Percentiles rank a stretch among this genome's conserved stretches.
Evolutionary conservation across 306 rosid species (phyloP).

Genomic region (Lithocarpus polystachyus): DNA sequence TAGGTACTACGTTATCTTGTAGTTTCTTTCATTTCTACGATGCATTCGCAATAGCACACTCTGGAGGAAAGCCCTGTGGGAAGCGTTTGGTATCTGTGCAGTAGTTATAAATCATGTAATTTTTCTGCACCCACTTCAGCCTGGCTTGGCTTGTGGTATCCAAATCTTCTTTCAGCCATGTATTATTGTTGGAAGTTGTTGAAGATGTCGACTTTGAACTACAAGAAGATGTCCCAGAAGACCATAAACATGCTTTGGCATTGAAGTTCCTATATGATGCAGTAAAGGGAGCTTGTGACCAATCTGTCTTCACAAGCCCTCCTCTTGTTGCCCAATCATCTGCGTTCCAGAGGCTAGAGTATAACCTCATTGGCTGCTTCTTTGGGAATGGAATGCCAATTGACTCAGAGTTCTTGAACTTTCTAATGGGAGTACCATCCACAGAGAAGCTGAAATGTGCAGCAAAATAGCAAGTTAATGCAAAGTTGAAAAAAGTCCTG

Average conservation of each 20-base stretch:
- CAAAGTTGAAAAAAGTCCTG: too few relatives aligned
- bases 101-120: slow-evolving; percentile 63
- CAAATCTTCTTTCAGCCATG: slow-evolving; percentile 47
- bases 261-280: slow-evolving; percentile 60
- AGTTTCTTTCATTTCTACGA: too few relatives aligned
- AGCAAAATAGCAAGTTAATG: not conserved
- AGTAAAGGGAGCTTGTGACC: slow-evolving; percentile 58
- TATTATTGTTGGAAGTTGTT: not conserved
- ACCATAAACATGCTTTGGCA: slow-evolving; percentile 53
- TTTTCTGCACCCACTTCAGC: slow-evolving; percentile 54
- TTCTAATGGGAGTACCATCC: slow-evolving; percentile 67
- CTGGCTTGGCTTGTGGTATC: slow-evolving; percentile 37
- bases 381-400: slow-evolving; percentile 53
- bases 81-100: slow-evolving; percentile 52
- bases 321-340: slow-evolving; percentile 94
- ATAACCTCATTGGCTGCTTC: slow-evolving; percentile 55
- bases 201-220: slow-evolving; percentile 21
- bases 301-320: slow-evolving; percentile 65
- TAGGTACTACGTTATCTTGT: too few relatives aligned
- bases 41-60: slow-evolving; percentile 26
- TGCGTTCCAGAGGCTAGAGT: slow-evolving; percentile 70
- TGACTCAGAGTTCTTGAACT: slow-evolving; percentile 67
- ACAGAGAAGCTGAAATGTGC: slow-evolving; percentile 47
- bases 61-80: slow-evolving; percentile 55
- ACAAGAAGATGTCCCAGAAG: slow-evolving; percentile 46